Base-by-base conservation (phyloP, 768 basidiomycete genomes). In the Suillus brevipes region DNA sequence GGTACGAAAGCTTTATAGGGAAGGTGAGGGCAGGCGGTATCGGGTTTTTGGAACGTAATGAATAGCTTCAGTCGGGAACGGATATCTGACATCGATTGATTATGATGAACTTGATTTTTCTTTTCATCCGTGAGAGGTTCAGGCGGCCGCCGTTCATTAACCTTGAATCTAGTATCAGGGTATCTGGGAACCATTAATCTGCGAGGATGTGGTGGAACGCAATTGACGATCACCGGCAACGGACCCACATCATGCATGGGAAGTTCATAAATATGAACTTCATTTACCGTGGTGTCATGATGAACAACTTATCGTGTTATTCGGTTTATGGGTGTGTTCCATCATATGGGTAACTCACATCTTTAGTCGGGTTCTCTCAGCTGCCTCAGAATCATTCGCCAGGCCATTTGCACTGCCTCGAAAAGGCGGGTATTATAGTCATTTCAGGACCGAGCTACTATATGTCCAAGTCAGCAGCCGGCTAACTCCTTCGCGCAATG, bases 1-100 rank as follows among this genome's bases (percentile, higher is more conserved):
- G 91, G 91, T 91, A 91, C 72, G 90, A 92, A 47, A 84, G 47
- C 63, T 88, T 92, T 70, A 65, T 84, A 67, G 72, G 73, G 9
- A 92, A 92, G 71, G 71, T 91, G 43, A 83, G 77, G 68, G 82
- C 82, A 5, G 83, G 82, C 0, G 90, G 91, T 2, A 71, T 83
- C 4, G 85, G 77, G 6, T 92, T 91, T 74, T 78, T 92, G 76
- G 89, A 91, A 28, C 73, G 70, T 61, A 72, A 64, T 43, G 73
- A 69, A 25, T 76, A 71, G 64, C 16, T 40, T 40, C 23, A 42
- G 58, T 20, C 12, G 58, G 6, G 25, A 42, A 42, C 28, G 38
- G 12, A 42, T n/a, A 59, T 28, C 6, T 31, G 25, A 20, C n/a
- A n/a, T 59, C 16, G 6, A 59, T 42, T 18, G 18, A 20, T 42